phyloP scores from a whole-genome alignment of 2,329 filamentous ascomycete species.

The Thermoascus crustaceus region DNA sequence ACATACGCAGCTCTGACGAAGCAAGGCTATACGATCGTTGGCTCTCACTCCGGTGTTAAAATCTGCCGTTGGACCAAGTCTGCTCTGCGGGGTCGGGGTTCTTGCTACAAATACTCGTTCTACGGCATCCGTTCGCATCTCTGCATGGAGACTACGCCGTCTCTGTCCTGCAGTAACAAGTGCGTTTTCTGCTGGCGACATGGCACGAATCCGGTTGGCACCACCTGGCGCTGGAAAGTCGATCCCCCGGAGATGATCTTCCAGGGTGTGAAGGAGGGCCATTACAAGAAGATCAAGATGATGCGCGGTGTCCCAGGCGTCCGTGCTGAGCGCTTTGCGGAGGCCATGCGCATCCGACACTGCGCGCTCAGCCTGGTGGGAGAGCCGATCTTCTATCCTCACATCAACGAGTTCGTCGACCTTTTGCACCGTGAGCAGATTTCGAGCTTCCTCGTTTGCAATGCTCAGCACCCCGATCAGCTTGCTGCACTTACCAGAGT shows the following conservation, averaged over 20 bases:
- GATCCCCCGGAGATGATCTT: constrained; percentile 88
- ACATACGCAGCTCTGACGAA: constrained; percentile 87
- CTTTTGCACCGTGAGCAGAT: constrained; percentile 82
- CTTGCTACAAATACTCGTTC: constrained; percentile 96
- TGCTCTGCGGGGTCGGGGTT: constrained; percentile 81
- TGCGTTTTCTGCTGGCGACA: constrained; percentile 99
- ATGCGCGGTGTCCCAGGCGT: constrained; percentile 89
- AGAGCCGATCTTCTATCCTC: constrained; percentile 97
- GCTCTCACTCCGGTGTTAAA: constrained; percentile 91
- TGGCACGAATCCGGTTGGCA: constrained; percentile 92
- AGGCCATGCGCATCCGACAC: constrained; percentile 88
- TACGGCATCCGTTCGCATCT: constrained; percentile 95
- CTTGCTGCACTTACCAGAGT: constrained; percentile 73
- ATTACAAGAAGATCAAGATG: constrained; percentile 98
- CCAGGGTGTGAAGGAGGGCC: constrained; percentile 76
- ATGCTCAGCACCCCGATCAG: constrained; percentile 91
- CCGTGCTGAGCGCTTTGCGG: constrained; percentile 79
- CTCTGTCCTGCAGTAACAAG: constrained; percentile 93
- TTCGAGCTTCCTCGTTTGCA: constrained; percentile 92
- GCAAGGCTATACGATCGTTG: constrained; percentile 92
- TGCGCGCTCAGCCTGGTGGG: constrained; percentile 88
- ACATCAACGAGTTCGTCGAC: constrained; percentile 84
- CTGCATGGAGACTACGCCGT: constrained; percentile 97
- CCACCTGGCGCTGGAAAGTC: constrained; percentile 93
- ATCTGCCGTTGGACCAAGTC: constrained; percentile 99